Base-by-base conservation (phyloP, 2,329 filamentous ascomycete species). In the Aspergillus cejpii region DNA sequence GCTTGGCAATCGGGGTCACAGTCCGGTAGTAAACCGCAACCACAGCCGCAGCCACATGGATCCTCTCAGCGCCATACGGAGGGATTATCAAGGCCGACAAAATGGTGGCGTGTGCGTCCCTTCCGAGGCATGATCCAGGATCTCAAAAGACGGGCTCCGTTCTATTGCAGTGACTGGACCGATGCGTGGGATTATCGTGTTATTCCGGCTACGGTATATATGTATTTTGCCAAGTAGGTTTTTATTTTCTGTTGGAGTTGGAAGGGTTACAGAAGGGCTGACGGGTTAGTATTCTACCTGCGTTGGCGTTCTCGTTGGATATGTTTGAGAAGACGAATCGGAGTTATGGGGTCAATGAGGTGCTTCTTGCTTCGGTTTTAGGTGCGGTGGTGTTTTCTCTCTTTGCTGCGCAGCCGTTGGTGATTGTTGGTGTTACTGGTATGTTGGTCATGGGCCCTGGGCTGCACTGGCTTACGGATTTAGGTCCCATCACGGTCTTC, bases 111-210 rank as follows among this genome's bases (percentile, higher is more conserved):
- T 60, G 78, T 90, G 19, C 76, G 75, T 39, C 72, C 85, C 39
- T 91, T 91, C 65, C 79, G 79, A 28, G 88, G 88, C 58, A 94
- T 94, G 80, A 64, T 81, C 46, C 82, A 86, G 60, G 88, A 94
- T 67, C 59, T 94, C 26, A 80, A 80, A 52, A 80, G 87, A 46
- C 73, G 88, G 50, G 76, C 77, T 6, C 88, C 88, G 1, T 94
- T 77, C 62, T 94, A 92, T 61, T 73, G 71, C 68, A 90, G 84
- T 65, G 88, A 94, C 66, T 94, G 85, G 85, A 73, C 64, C 14
- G 88, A 94, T 71, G 88, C 88, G 1, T 92, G 86, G 86, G 85
- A 94, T 62, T 94, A 94, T 70, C 80, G 88, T 43, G 86, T 94
- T 33, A 77, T 94, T 29, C 88, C 88, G 1, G 87, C 87, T 12